Base-by-base conservation (phyloP, 1,284 basidiomycete genomes). In the Cryptococcus hybrid region DNA sequence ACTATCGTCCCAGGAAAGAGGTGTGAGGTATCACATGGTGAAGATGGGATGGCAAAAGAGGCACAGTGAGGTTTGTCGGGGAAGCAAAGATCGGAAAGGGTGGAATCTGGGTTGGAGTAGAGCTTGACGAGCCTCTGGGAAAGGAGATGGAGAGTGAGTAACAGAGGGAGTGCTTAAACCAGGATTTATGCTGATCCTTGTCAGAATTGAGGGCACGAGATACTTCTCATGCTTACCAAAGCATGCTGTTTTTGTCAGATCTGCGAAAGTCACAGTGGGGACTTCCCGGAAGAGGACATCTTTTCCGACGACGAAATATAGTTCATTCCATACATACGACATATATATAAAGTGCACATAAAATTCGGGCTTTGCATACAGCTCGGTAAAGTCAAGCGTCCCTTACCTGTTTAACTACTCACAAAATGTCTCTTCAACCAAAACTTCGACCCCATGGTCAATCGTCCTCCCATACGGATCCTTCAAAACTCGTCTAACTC, bases 51-150 rank as follows among this genome's bases (percentile, higher is more conserved):
- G 52, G 84, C 83, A 54, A 87, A 66, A 83, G 91, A 34, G 95
- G 95, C 0, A 88, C 86, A 0, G 86, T 99, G 24, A 82, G 87
- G 7, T 99, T 87, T 68, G 86, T 94, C 18, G 9, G 96, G 0
- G 73, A 79, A 34, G 91, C 93, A 0, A 81, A 83, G 54, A 96
- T 98, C 69, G 85, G 85, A 38, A 85, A 82, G 51, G 73, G 72
- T 35, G 74, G 72, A 0, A 72, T 84, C 0, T 98, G 95, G 95
- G 84, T 98, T 2, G 96, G 95, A 0, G 82, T 99, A 6, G 90
- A 96, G 76, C 91, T 95, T 68, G 96, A 99, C 72, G 96, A 98
- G 70, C 95, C 96, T 1, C 83, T 92, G 9, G 94, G 9, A 97
- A 94, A 79, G 94, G 95, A 63, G 89, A 98, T 74, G 95, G 95